Evolutionary conservation across 2,329 filamentous ascomycete species (phyloP), one percentile per base, ranked within the genome.

Genomic region (Chrysoporthe austroafricana): DNA sequence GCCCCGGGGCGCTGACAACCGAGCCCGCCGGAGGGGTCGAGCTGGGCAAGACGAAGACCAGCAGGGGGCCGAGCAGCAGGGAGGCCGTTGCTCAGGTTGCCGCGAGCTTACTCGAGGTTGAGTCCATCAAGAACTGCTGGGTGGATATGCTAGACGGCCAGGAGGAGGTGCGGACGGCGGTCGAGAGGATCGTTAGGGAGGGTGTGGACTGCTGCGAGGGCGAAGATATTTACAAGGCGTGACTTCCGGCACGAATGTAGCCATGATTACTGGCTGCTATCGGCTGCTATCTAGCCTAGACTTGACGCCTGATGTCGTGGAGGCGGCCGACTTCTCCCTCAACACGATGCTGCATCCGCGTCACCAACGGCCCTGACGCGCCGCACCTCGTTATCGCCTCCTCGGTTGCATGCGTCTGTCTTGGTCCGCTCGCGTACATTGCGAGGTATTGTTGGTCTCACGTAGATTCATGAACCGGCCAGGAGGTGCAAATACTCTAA

Each of bases 81-180:
- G 86, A 84, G 64, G 83, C 86, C 72, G 89, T 91, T 11, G 90
- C 90, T 7, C 77, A 81, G 66, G 81, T 88, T 2, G 83, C 86
- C 1, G 85, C 85, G 11, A 79, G 83, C 71, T 78, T 90, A 70
- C 79, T 91, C 62, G 86, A 84, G 1, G 76, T 76, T 0, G 81
- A 81, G 1, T 79, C 79, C 6, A 75, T 83, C 34, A 81, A 79
- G 77, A 86, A 78, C 63, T 76, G 75, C 14, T 89, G 86, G 85
- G 70, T 88, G 42, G 87, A 89, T 73, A 76, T 88, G 73, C 71
- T 86, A 4, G 82, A 86, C 70, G 86, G 87, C 0, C 79, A 84
- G 0, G 84, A 86, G 70, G 81, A 83, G 1, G 74, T 83, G 0
- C 78, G 77, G 8, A 73, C 73, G 3, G 86, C 83, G 0, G 85